Evolutionary conservation across 2,329 filamentous ascomycete genomes (phyloP).

Genomic region (Aspergillus unguis): DNA sequence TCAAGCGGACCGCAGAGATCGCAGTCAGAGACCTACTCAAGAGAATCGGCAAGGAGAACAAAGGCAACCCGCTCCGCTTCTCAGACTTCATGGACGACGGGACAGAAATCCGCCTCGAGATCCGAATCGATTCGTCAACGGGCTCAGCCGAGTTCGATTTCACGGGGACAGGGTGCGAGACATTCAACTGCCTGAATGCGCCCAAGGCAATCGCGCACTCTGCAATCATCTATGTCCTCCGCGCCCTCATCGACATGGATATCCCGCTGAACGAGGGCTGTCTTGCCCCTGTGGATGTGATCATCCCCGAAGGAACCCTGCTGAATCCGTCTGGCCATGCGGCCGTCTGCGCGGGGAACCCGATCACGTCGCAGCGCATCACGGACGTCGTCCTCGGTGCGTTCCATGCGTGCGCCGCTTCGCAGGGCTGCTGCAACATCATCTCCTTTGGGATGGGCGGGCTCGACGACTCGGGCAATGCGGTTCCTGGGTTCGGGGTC

Average conservation of each 20-base stretch:
- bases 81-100: slow-evolving; percentile 86
- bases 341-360: slow-evolving; percentile 58
- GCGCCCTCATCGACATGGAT: slow-evolving; percentile 74
- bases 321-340: slow-evolving; percentile 72
- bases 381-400: slow-evolving; percentile 75
- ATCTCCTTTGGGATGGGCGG: slow-evolving; percentile 30
- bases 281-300: slow-evolving; percentile 69
- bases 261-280: slow-evolving; percentile 87
- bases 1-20: slow-evolving; percentile 74
- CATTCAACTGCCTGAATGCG: slow-evolving; percentile 64
- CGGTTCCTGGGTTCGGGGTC: slow-evolving; percentile 60
- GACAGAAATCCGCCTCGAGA: slow-evolving; percentile 68
- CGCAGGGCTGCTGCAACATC: slow-evolving; percentile 74
- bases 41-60: slow-evolving; percentile 58
- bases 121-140: slow-evolving; percentile 59
- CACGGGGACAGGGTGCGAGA: slow-evolving; percentile 69
- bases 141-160: slow-evolving; percentile 81
- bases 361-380: slow-evolving; percentile 60
- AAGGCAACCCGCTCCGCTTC: slow-evolving; percentile 39
- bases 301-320: slow-evolving; percentile 65
- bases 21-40: slow-evolving; percentile 72
- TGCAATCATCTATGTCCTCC: slow-evolving; percentile 80
- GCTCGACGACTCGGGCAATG: slow-evolving; percentile 2
- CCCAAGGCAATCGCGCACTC: slow-evolving; percentile 77
- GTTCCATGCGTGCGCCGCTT: slow-evolving; percentile 71